Evolutionary conservation across 1,139 yeast species (phyloP).

Genomic region (Lodderomyces oxycetoniae): DNA sequence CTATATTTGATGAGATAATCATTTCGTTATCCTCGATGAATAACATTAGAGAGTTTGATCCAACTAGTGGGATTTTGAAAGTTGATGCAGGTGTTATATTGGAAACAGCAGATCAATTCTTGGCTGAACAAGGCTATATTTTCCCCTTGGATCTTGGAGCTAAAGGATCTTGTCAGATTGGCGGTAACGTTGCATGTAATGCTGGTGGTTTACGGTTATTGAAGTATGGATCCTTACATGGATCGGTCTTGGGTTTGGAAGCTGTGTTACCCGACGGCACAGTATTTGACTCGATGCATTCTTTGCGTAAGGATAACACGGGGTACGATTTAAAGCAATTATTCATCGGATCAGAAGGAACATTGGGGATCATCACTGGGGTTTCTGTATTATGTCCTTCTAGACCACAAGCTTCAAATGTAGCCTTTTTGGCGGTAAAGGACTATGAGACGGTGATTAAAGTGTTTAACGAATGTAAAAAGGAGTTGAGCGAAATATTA

Average conservation of each 20-base stretch:
- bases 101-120: slow-evolving; percentile 76
- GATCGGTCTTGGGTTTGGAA: slow-evolving; percentile 85
- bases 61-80: slow-evolving; percentile 78
- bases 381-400: slow-evolving; percentile 87
- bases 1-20: slow-evolving; percentile 87
- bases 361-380: slow-evolving; percentile 86
- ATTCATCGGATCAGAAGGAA: slow-evolving; percentile 91
- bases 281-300: slow-evolving; percentile 70
- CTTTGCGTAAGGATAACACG: slow-evolving; percentile 88
- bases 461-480: slow-evolving; percentile 74
- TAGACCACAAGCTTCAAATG: slow-evolving; percentile 84
- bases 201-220: slow-evolving; percentile 92
- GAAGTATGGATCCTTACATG: slow-evolving; percentile 91
- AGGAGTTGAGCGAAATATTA: slow-evolving; percentile 76
- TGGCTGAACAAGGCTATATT: slow-evolving; percentile 78
- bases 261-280: slow-evolving; percentile 90
- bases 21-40: slow-evolving; percentile 68
- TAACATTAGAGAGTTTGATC: slow-evolving; percentile 76
- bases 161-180: slow-evolving; percentile 94
- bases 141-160: slow-evolving; percentile 97
- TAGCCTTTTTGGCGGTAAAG: slow-evolving; percentile 81
- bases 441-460: slow-evolving; percentile 78
- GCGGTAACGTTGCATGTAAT: slow-evolving; percentile 93
- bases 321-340: slow-evolving; percentile 90
- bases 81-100: slow-evolving; percentile 89